Evolutionary conservation across 768 basidiomycete species (phyloP).

Genomic region (Panaeolus papilionaceus): DNA sequence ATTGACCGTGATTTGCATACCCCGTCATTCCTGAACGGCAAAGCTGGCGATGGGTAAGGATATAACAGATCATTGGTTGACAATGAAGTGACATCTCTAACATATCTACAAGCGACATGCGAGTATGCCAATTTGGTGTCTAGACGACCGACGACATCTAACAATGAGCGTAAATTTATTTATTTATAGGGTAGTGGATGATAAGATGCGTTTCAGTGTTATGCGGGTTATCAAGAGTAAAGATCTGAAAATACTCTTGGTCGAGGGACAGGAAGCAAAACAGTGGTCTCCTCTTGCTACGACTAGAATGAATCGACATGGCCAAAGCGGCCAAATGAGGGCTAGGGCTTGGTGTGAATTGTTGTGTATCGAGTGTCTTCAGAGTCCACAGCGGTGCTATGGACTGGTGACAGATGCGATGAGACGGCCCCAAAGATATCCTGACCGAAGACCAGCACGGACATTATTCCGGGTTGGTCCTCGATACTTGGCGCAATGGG

Average conservation of each 20-base stretch:
- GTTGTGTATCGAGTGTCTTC: not conserved
- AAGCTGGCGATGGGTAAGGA: not conserved
- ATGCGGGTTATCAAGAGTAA: too few species aligned
- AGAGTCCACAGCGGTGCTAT: not conserved
- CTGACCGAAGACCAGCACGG: not conserved
- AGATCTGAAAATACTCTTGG: too few species aligned
- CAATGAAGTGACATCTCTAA: not conserved
- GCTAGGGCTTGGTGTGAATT: not conserved
- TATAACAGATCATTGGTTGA: not conserved
- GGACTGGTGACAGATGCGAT: not conserved
- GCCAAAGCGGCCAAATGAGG: not conserved
- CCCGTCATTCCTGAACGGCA: not conserved
- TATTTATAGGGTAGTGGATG: not conserved
- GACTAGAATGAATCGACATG: not conserved
- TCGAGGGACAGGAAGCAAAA: not conserved
- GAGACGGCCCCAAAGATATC: not conserved
- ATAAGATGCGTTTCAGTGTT: not conserved
- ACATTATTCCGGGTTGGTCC: not conserved
- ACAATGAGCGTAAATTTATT: not conserved
- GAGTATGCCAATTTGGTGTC: not conserved
- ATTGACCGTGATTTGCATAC: not conserved
- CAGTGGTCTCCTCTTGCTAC: not conserved
- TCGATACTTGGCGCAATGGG: not conserved
- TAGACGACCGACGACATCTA: not conserved
- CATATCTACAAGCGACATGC: not conserved